phyloP scores from a whole-genome alignment of 1,284 basidiomycete species.

The Kalmanozyma brasiliensis region DNA sequence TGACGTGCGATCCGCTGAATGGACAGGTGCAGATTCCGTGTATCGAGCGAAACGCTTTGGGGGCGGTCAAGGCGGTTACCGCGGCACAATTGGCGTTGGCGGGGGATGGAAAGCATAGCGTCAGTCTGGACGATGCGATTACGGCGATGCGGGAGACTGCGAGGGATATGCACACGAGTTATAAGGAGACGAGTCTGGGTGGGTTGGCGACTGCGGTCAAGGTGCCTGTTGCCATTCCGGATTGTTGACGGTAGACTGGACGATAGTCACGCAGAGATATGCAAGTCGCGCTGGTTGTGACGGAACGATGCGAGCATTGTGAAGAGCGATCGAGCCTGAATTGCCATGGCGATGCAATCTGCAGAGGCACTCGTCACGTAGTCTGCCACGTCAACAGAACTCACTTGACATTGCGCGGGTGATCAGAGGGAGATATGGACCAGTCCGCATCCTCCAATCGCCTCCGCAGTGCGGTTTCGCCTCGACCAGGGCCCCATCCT shows the following conservation, averaged over 20 bases:
- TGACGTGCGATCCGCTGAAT: constrained; percentile 60
- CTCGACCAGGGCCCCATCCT: constrained; percentile 79
- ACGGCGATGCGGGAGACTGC: constrained; percentile 94
- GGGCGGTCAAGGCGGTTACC: constrained; percentile 72
- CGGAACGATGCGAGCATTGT: too few relatives aligned
- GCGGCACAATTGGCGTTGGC: constrained; percentile 92
- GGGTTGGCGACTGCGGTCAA: constrained; percentile 60
- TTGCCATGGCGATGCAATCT: too few relatives aligned
- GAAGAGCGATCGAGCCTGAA: too few relatives aligned
- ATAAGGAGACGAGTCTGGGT: constrained; percentile 59
- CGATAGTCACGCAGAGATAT: too few relatives aligned
- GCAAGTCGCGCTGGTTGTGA: too few relatives aligned
- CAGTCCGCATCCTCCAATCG: too few relatives aligned
- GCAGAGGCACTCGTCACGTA: too few relatives aligned
- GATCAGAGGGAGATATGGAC: too few relatives aligned
- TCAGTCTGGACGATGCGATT: constrained; percentile 93
- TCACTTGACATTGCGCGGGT: too few relatives aligned
- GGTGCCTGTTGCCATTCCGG: constrained; percentile 63
- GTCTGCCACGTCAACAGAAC: too few relatives aligned
- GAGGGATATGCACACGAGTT: constrained; percentile 70
- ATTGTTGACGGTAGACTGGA: constrained; percentile 37
- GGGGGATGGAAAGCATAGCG: constrained; percentile 80
- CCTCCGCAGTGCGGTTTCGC: too few relatives aligned
- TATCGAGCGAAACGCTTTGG: constrained; percentile 83
- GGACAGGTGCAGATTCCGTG: constrained; percentile 92